Conservation (phyloP, 139 green algal genomes). For the Marvania coccoides region DNA sequence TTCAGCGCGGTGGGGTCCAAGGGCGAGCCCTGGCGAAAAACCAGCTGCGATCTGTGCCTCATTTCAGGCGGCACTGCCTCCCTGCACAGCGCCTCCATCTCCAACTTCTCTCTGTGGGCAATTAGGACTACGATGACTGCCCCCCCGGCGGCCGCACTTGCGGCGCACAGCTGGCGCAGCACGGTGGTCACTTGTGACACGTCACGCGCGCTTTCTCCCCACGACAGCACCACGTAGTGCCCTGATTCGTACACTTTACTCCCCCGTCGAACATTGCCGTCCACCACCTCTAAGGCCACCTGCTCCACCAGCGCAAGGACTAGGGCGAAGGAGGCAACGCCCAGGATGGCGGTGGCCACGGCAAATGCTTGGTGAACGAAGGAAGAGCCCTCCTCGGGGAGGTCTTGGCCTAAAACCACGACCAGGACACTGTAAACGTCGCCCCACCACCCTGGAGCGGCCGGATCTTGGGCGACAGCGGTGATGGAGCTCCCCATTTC, state of each 20-base stretch:
- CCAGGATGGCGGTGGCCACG: slow-evolving; percentile 22
- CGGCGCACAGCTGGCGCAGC: background rate
- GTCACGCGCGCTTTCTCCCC: background rate
- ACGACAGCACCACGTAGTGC: slow-evolving; percentile 22
- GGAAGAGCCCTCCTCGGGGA: background rate
- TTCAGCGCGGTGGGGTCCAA: background rate
- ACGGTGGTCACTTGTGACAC: slow-evolving; percentile 3
- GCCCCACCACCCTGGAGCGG: no score
- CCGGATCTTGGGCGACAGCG: background rate
- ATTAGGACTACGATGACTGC: no score
- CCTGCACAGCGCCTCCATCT: background rate
- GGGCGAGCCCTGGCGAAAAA: background rate
- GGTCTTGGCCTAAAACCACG: slow-evolving; percentile 26
- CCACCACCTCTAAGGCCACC: slow-evolving; percentile 31
- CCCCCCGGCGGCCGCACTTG: no score
- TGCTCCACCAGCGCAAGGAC: slow-evolving; percentile 57
- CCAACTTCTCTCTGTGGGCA: no score
- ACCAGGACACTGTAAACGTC: no score
- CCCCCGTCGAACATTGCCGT: slow-evolving; percentile 40
- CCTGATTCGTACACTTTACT: slow-evolving; percentile 41
- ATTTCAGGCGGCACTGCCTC: background rate
- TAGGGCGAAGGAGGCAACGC: slow-evolving; percentile 47
- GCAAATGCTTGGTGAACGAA: slow-evolving; percentile 15
- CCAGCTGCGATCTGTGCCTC: background rate
- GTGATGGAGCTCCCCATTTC: no score